A percentile compares a stretch with the other conserved stretches of the same genome.
These are phyloP conservation scores for Sclerotinia borealis DNA, from an alignment of 2,329 filamentous ascomycete genomes.

Conservation along the genomic window DNA sequence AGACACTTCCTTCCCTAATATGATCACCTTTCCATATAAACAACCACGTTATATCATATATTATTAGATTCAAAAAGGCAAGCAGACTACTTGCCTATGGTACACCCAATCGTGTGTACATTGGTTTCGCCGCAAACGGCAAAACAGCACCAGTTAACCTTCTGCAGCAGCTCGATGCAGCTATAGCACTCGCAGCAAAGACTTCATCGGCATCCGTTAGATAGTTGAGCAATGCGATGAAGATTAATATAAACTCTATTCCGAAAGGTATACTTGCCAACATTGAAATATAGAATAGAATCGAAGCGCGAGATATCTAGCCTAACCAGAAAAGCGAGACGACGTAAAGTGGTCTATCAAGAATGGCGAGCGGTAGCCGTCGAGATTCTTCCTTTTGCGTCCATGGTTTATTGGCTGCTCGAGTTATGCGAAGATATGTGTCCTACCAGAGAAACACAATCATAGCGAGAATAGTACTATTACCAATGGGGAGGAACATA, in stretches of 20 bases:
- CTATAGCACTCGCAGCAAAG: conserved; percentile 52
- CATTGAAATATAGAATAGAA: conserved; percentile 51
- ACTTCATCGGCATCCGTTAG: conserved; percentile 51
- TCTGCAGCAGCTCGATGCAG: conserved; percentile 35
- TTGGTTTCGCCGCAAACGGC: conserved; percentile 42
- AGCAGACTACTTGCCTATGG: conserved; percentile 42
- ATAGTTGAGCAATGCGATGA: conserved; percentile 56
- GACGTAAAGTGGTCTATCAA: conserved; percentile 38
- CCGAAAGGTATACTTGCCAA: conserved; percentile 52
- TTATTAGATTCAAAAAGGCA: conserved; percentile 41
- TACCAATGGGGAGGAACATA: conserved; percentile 51
- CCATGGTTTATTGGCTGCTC: conserved; percentile 41
- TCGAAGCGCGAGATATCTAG: conserved; percentile 46
- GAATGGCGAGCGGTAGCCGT: conserved; percentile 44
- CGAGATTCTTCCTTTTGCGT: conserved; percentile 44
- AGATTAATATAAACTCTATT: conserved; percentile 47
- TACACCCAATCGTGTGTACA: conserved; percentile 42
- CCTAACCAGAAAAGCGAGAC: conserved; percentile 54
- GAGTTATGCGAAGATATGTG: conserved; percentile 44
- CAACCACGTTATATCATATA: conserved; percentile 46
- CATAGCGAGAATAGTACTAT: conserved; percentile 46
- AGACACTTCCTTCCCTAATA: conserved; percentile 42
- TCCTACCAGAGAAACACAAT: conserved; percentile 46
- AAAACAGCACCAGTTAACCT: conserved; percentile 40
- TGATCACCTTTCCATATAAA: conserved; percentile 44